Evolutionary conservation across 345 rosid genomes (phyloP).

Genomic region (Reutealis trisperma): DNA sequence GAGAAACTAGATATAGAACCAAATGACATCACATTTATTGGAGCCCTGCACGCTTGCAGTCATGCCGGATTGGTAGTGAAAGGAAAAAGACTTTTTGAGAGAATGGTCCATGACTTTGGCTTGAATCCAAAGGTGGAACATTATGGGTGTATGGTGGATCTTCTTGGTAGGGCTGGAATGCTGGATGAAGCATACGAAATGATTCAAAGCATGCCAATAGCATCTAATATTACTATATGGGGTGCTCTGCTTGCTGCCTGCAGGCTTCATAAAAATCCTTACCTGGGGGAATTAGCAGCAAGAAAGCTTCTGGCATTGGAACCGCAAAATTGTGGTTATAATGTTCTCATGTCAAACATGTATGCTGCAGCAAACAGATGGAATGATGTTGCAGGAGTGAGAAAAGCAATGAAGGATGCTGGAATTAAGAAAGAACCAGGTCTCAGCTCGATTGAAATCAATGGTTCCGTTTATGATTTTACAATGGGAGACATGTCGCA

Average conservation of each 20-base stretch:
- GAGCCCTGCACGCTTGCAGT: constrained; percentile 50
- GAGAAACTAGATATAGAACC: constrained; percentile 36
- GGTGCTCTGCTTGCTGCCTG: constrained; percentile 50
- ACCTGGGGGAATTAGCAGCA: constrained; percentile 37
- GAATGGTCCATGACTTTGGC: constrained; percentile 32
- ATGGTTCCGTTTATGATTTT: constrained; percentile 34
- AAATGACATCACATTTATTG: constrained; percentile 44
- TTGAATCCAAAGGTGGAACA: constrained; percentile 53
- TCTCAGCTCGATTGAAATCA: constrained; percentile 40
- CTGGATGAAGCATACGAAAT: constrained; percentile 47
- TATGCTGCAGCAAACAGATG: constrained; percentile 45
- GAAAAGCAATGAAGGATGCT: constrained; percentile 31
- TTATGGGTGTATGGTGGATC: constrained; percentile 62
- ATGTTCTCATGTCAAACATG: constrained; percentile 41
- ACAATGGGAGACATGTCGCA: constrained; percentile 33
- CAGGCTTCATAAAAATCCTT: constrained; percentile 34
- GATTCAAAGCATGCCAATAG: constrained; percentile 44
- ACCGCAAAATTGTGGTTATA: constrained; percentile 36
- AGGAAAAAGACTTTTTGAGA: constrained; percentile 39
- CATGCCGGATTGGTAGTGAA: constrained; percentile 55
- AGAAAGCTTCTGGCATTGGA: constrained; percentile 33
- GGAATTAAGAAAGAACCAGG: constrained; percentile 47
- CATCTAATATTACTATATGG: constrained; percentile 47
- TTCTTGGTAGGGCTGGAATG: constrained; percentile 55
- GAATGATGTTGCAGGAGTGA: constrained; percentile 41